These are phyloP conservation scores for Gynostemma pentaphyllum DNA, from an alignment of 306 rosid genomes.

Conservation along the genomic window DNA sequence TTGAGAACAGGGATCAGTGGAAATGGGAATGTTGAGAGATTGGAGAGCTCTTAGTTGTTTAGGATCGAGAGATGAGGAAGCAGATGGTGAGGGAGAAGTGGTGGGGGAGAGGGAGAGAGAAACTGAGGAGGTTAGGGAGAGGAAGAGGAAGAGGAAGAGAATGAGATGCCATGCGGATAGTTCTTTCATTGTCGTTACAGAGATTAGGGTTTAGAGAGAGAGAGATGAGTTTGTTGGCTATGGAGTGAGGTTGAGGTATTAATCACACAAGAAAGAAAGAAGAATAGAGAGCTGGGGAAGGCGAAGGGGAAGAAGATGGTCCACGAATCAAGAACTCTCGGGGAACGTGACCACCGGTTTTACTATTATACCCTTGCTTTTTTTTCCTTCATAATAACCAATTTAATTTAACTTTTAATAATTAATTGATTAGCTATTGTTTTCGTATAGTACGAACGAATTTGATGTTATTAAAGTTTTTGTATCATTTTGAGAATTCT, in stretches of 20 bases:
- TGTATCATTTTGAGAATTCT: no score
- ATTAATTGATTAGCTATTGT: no score
- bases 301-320: background rate
- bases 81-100: slow-evolving; percentile 6
- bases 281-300: background rate
- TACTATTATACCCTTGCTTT: background rate
- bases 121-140: slow-evolving; percentile 7
- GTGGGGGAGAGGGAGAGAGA: slow-evolving; percentile 13
- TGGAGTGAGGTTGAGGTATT: no score
- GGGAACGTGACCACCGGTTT: background rate
- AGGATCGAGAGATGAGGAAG: slow-evolving; percentile 57
- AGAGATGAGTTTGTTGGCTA: background rate
- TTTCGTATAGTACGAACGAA: no score
- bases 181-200: slow-evolving; percentile 14
- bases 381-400: slow-evolving; percentile 1
- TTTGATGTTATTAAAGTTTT: no score
- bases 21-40: slow-evolving; percentile 78
- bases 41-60: slow-evolving; percentile 71
- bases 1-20: slow-evolving; percentile 62
- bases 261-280: background rate
- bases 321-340: background rate
- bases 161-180: slow-evolving; percentile 1
- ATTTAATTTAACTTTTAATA: background rate
- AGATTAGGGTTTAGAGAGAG: background rate
- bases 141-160: slow-evolving; percentile 16